Percentiles rank a stretch among this genome's conserved stretches.
These are phyloP conservation scores for Corylus heterophylla DNA, from an alignment of 306 rosid species.

Conservation along the genomic window DNA sequence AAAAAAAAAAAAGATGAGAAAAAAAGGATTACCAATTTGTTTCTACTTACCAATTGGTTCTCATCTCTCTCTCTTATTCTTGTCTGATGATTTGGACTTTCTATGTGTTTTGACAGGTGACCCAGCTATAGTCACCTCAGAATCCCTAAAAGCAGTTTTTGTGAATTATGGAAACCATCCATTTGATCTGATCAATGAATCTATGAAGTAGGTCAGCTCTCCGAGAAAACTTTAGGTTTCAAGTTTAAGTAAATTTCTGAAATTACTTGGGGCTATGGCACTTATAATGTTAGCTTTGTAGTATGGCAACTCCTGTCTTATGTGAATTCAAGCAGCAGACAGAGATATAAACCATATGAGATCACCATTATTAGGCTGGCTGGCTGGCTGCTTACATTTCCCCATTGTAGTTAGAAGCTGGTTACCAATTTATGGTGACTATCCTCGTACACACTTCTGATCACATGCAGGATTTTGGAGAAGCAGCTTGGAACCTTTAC, in stretches of 20 bases:
- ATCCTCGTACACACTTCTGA: neutral
- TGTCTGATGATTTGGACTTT: neutral
- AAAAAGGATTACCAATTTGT: neutral
- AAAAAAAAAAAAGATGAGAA: neutral
- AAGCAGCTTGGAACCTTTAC: slow-evolving; percentile 38
- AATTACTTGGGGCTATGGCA: neutral
- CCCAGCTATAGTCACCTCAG: slow-evolving; percentile 43
- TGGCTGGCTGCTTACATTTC: slow-evolving; percentile 2
- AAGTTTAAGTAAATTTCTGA: slow-evolving; percentile 13
- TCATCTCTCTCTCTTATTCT: neutral
- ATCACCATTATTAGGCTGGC: neutral
- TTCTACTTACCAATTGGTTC: slow-evolving; percentile 1
- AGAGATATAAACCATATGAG: neutral
- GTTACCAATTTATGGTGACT: neutral
- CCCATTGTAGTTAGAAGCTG: neutral
- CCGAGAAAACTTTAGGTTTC: neutral
- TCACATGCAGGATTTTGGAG: slow-evolving; percentile 37
- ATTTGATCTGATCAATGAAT: slow-evolving; percentile 53
- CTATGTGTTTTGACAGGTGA: slow-evolving; percentile 36
- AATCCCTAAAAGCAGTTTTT: slow-evolving; percentile 57
- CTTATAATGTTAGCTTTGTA: neutral
- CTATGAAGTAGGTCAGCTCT: slow-evolving; percentile 55
- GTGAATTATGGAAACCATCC: slow-evolving; percentile 76
- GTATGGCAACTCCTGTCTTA: neutral
- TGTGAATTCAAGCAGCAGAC: slow-evolving; percentile 12